Evolutionary conservation across 768 basidiomycete species (phyloP), one percentile per base, ranked within the genome.

Genomic region (Pisolithus microcarpus): DNA sequence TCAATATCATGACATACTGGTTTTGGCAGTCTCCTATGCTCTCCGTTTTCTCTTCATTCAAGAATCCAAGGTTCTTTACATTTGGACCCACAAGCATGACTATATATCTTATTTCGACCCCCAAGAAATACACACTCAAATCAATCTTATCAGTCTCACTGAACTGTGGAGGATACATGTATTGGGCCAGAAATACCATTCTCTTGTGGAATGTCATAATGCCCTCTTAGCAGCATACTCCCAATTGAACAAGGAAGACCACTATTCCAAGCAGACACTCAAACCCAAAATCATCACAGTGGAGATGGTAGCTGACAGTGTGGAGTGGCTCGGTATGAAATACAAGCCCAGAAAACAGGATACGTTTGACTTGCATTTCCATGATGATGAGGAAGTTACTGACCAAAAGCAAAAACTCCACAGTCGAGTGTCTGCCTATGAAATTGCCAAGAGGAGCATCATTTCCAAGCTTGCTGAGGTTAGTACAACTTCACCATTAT

Each of bases 61-160:
- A 40, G 82, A 90, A 59, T 85, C 87, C 56, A 96, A 99, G 65
- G 94, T 97, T 7, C 92, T 95, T 0, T 94, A 92, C 68, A 83
- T 98, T 54, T 96, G 88, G 87, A 81, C 83, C 16, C 91, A 97
- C 73, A 90, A 89, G 60, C 80, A 88, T 34, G 96, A 99, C 65
- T 86, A 89, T 61, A 85, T 98, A 60, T 82, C 83, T 43, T 80
- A 87, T 65, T 89, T 88, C 66, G 87, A 91, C 60, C 74, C 80
- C 43, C 65, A 71, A 28, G 82, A 86, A 52, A 76, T 81, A 47
- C 73, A 78, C 31, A 63, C 76, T n/a, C 80, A 79, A 36, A 62
- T 79, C 21, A 85, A 87, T 54, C 81, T 97, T 30, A 77, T 99
- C 52, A 78, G 69, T 56, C 74, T 86, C n/a, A n/a, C n/a, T n/a